Conservation (phyloP, 768 basidiomycete genomes). For the Ephemerocybe angulata region DNA sequence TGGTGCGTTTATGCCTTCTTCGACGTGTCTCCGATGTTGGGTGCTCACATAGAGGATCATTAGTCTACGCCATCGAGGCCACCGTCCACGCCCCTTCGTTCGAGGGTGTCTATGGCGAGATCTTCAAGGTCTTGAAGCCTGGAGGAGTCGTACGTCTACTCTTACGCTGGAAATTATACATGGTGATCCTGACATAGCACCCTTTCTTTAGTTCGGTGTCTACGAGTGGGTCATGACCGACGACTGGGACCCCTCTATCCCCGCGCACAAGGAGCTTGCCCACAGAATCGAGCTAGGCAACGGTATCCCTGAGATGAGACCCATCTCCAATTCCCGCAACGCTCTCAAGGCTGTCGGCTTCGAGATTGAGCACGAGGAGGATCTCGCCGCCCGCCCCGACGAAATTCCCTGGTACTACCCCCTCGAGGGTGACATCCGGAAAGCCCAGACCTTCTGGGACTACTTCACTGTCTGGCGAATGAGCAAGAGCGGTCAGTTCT, state of each 20-base stretch:
- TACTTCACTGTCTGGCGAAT: slow-evolving; percentile 85
- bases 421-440: slow-evolving; percentile 86
- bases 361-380: slow-evolving; percentile 85
- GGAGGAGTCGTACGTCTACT: slow-evolving; percentile 76
- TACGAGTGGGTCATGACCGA: slow-evolving; percentile 99
- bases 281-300: slow-evolving; percentile 93
- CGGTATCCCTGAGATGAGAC: slow-evolving; percentile 97
- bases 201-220: slow-evolving; percentile 73
- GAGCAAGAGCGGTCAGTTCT: slow-evolving; percentile 79
- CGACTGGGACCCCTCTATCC: slow-evolving; percentile 79
- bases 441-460: slow-evolving; percentile 94
- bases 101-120: slow-evolving; percentile 94
- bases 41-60: slow-evolving; percentile 7
- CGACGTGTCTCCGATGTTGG: background rate
- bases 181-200: slow-evolving; percentile 1
- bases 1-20: slow-evolving; percentile 43
- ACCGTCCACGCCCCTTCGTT: slow-evolving; percentile 94
- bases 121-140: slow-evolving; percentile 90
- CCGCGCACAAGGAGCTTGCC: slow-evolving; percentile 84
- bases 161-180: background rate
- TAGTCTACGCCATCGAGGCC: slow-evolving; percentile 96
- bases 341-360: slow-evolving; percentile 86
- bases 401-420: slow-evolving; percentile 92
- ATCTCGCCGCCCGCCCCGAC: slow-evolving; percentile 83
- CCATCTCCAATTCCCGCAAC: slow-evolving; percentile 60